phyloP scores from a whole-genome alignment of 2,329 filamentous ascomycete genomes.

The Trichoderma koningiopsis region DNA sequence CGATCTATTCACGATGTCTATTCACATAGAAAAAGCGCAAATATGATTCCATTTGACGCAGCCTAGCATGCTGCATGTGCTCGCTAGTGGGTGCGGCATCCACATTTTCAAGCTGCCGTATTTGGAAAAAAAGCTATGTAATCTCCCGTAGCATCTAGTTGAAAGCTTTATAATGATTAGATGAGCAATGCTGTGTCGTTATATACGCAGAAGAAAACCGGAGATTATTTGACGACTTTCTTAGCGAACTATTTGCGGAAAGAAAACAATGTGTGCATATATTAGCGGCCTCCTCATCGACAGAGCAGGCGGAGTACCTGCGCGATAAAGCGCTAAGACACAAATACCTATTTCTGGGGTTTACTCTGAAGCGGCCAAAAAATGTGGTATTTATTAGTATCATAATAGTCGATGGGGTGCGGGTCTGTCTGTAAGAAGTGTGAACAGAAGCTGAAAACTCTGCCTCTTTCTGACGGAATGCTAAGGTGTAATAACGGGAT shows the following conservation, averaged over 20 bases:
- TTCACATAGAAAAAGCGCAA: background rate
- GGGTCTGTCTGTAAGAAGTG: no score
- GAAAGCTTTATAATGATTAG: background rate
- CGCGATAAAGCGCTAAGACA: no score
- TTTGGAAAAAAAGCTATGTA: background rate
- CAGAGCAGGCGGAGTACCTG: no score
- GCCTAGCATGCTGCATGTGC: background rate
- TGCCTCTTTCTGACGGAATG: no score
- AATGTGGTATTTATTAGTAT: no score
- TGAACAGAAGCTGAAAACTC: no score
- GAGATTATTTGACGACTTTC: background rate
- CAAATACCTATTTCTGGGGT: no score
- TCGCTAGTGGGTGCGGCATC: background rate
- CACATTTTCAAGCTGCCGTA: background rate
- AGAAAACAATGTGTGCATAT: background rate
- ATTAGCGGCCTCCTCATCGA: no score
- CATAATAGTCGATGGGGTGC: no score
- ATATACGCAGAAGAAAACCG: background rate
- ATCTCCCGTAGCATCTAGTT: background rate
- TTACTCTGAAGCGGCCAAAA: no score
- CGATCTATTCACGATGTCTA: background rate
- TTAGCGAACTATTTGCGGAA: background rate
- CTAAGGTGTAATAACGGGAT: no score
- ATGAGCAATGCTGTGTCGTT: background rate
- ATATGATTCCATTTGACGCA: background rate